Percentiles rank a stretch among this genome's conserved stretches.
These are phyloP conservation scores for Naematelia aurantialba DNA, from an alignment of 768 basidiomycete genomes.

Conservation along the genomic window DNA sequence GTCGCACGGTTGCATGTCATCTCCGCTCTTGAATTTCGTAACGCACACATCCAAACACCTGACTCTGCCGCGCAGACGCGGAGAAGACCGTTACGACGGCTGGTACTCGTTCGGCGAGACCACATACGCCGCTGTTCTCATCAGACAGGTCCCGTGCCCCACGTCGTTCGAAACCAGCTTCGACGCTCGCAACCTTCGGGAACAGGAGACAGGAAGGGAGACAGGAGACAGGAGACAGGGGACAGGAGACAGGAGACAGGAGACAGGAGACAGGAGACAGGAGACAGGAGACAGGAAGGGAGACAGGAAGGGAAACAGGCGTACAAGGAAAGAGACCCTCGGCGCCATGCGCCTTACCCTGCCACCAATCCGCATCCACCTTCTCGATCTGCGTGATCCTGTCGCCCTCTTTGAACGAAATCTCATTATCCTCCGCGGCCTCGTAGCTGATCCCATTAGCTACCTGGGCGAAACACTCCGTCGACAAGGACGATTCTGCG, in stretches of 20 bases:
- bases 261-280: too few relatives aligned
- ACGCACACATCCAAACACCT: background rate
- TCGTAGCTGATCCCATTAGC: conserved; percentile 62
- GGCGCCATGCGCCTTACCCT: conserved; percentile 33
- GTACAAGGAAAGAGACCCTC: conserved; percentile 49
- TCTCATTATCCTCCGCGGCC: conserved; percentile 85
- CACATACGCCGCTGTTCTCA: conserved; percentile 27
- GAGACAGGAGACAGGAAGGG: background rate
- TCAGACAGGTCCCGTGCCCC: too few relatives aligned
- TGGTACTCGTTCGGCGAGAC: conserved; percentile 24
- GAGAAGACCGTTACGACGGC: background rate
- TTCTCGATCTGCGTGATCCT: conserved; percentile 72
- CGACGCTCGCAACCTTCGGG: too few relatives aligned
- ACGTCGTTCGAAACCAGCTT: too few relatives aligned
- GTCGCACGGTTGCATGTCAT: too few relatives aligned
- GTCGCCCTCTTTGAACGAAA: conserved; percentile 80
- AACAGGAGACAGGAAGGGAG: too few relatives aligned
- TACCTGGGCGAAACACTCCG: conserved; percentile 34
- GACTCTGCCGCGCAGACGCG: background rate
- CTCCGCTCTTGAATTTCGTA: too few relatives aligned
- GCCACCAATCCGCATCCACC: conserved; percentile 51
- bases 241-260: too few relatives aligned
- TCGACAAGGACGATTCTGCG: conserved; percentile 58
- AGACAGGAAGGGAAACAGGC: conserved; percentile 7
- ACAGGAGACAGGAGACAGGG: too few relatives aligned